Percentiles rank a stretch among this genome's conserved stretches.
These are phyloP conservation scores for Arabidopsis hybrid DNA, from an alignment of 441 rosid genomes.

Conservation along the genomic window DNA sequence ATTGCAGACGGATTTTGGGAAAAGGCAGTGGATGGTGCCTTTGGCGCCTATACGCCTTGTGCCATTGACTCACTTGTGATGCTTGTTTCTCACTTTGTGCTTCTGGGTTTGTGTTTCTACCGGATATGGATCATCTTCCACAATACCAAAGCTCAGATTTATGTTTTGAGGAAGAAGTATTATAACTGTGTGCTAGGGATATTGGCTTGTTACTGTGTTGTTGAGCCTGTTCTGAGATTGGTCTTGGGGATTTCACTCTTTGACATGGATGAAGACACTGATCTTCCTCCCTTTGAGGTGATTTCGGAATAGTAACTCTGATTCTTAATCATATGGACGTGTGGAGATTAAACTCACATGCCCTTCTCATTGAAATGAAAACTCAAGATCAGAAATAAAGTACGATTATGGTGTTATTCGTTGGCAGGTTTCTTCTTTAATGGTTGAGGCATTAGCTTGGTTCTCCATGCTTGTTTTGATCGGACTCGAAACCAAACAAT, in stretches of 20 bases:
- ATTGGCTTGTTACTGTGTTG: slow-evolving; percentile 69
- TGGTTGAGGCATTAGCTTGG: slow-evolving; percentile 79
- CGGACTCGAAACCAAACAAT: slow-evolving; percentile 79
- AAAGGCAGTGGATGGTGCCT: slow-evolving; percentile 61
- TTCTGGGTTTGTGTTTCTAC: slow-evolving; percentile 71
- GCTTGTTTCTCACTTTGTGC: slow-evolving; percentile 73
- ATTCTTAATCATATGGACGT: background rate
- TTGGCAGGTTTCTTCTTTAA: slow-evolving; percentile 69
- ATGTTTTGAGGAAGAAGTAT: slow-evolving; percentile 62
- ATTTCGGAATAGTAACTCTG: slow-evolving; percentile 8
- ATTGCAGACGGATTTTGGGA: slow-evolving; percentile 70
- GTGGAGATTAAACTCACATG: slow-evolving; percentile 13
- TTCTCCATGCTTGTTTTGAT: slow-evolving; percentile 80
- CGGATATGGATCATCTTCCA: slow-evolving; percentile 75
- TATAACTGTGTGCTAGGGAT: slow-evolving; percentile 66
- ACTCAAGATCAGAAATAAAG: slow-evolving; percentile 3
- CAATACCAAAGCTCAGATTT: slow-evolving; percentile 62
- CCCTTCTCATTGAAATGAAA: slow-evolving; percentile 10
- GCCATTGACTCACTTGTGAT: slow-evolving; percentile 76
- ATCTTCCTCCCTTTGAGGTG: slow-evolving; percentile 89
- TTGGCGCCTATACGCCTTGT: slow-evolving; percentile 82
- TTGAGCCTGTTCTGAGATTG: slow-evolving; percentile 81
- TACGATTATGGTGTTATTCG: slow-evolving; percentile 23
- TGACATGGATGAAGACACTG: slow-evolving; percentile 60
- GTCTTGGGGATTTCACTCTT: slow-evolving; percentile 66